Evolutionary conservation across 2,329 filamentous ascomycete species (phyloP), one percentile per base, ranked within the genome.

Genomic region (Aspergillus arachidicola): DNA sequence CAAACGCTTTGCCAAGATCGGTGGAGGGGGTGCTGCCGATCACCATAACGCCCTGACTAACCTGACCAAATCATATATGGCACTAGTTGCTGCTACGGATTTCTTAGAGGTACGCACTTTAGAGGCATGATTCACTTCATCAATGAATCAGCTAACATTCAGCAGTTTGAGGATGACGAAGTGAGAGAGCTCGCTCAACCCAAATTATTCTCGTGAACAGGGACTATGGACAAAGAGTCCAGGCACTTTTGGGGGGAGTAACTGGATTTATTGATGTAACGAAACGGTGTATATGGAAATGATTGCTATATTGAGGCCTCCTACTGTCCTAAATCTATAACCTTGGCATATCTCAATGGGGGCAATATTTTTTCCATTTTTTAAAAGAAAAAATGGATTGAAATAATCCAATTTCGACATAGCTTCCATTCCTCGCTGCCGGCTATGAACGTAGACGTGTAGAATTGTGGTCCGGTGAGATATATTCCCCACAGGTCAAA

Each of bases 1-100:
- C 72, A 99, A 99, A 82, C 86, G 93, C 68, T 92, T 91, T 70
- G 92, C 92, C 0, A 91, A 91, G 55, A 91, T 96, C 61, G 91
- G 91, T 21, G 78, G 80, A 45, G 76, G 79, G 38, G 75, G 78
- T 5, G 75, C 76, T 38, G 77, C 79, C 14, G 75, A 79, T 48
- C 81, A 88, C 41, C 87, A 88, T 58, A 83, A 88, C 61, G 86
- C 87, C 66, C 81, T 96, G 43, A 85, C 87, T 55, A 92, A 94
- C 69, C 79, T 98, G 68, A 92, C 94, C 6, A 93, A 96, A 76
- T 89, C 92, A 54, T 92, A 95, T 73, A 90, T 94, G 78, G 84
- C 95, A 60, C 83, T 98, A 67, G 91, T 97, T 72, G 85, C 89
- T 34, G 88, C 93, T 43, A 96, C 92, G 11, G 89, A 88, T 50